Conservation (phyloP, 139 green algal species). For the Limnomonas spitsbergensis region DNA sequence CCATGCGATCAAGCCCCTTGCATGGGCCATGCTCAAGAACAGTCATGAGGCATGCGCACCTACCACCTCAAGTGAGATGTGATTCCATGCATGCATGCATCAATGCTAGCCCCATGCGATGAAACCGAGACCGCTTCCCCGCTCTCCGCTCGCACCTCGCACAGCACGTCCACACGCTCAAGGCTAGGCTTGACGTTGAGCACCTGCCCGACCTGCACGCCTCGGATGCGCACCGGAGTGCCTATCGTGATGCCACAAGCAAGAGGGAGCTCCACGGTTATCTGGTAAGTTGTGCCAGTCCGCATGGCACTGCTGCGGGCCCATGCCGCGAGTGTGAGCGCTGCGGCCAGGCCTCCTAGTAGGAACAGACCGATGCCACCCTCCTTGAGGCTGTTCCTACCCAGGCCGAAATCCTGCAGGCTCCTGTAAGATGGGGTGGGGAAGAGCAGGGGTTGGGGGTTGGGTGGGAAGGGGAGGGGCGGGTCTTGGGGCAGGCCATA, state of each 20-base stretch:
- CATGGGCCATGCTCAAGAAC: too few species aligned
- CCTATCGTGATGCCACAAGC: slow-evolving; percentile 94
- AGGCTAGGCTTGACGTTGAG: slow-evolving; percentile 84
- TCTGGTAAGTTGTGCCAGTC: slow-evolving; percentile 57
- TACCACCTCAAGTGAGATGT: too few species aligned
- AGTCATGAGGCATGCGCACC: too few species aligned
- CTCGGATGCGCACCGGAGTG: slow-evolving; percentile 82
- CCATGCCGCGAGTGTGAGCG: slow-evolving; percentile 40
- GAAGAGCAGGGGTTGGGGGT: too few species aligned
- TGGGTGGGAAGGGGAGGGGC: too few species aligned
- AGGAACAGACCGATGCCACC: slow-evolving; percentile 83
- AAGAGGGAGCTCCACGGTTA: slow-evolving; percentile 84
- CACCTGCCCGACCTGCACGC: slow-evolving; percentile 82
- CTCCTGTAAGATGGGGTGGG: too few species aligned
- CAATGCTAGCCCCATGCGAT: too few species aligned
- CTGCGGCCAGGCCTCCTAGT: slow-evolving; percentile 53
- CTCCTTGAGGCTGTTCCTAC: slow-evolving; percentile 67
- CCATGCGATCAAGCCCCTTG: too few species aligned
- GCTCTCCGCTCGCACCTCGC: too few species aligned
- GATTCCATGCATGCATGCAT: too few species aligned
- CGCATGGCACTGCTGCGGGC: slow-evolving; percentile 33
- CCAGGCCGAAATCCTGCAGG: slow-evolving; percentile 83
- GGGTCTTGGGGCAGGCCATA: too few species aligned
- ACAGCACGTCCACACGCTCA: slow-evolving; percentile 81
- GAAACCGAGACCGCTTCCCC: too few species aligned